Percentiles rank a stretch among this genome's conserved stretches.
phyloP scores from a whole-genome alignment of 1,284 basidiomycete species.

The Boletus semigastroideus region DNA sequence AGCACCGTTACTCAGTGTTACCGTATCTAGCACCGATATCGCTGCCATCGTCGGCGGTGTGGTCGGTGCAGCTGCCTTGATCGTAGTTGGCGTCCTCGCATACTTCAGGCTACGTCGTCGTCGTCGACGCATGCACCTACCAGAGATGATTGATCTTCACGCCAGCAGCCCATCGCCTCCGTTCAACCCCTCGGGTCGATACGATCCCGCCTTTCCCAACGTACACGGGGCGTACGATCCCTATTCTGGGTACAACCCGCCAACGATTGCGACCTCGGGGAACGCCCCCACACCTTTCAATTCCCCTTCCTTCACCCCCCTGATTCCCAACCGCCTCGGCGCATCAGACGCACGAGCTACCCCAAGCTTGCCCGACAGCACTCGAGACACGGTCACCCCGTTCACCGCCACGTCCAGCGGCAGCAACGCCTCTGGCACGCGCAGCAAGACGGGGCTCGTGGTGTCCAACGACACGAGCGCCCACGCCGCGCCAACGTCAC shows the following conservation, averaged over 20 bases:
- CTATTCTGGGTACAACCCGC: not conserved
- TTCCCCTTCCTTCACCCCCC: not conserved
- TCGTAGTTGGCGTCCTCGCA: slow-evolving; percentile 5
- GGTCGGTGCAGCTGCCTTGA: slow-evolving; percentile 7
- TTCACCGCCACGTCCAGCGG: slow-evolving; percentile 7
- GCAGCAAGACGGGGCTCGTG: slow-evolving; percentile 4
- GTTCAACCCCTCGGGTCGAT: not conserved
- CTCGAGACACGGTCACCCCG: not conserved
- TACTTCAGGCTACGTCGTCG: slow-evolving; percentile 14
- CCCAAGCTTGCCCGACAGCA: not conserved
- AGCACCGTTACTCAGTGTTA: not conserved
- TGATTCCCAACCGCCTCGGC: slow-evolving; percentile 13
- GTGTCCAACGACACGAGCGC: slow-evolving; percentile 3
- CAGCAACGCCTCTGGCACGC: not conserved
- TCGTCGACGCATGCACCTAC: not conserved
- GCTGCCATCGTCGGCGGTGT: slow-evolving; percentile 17
- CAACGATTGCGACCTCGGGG: not conserved
- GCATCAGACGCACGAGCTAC: not conserved
- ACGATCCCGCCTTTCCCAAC: not conserved
- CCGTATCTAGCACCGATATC: slow-evolving; percentile 1
- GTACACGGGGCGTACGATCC: not conserved
- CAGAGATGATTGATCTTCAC: slow-evolving; percentile 8
- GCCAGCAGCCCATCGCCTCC: not conserved
- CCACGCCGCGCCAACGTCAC: not conserved
- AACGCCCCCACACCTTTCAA: not conserved